A percentile compares a stretch with the other conserved stretches of the same genome.
Conservation (phyloP, 495 filamentous ascomycete genomes). For the Trichoderma gamsii region DNA sequence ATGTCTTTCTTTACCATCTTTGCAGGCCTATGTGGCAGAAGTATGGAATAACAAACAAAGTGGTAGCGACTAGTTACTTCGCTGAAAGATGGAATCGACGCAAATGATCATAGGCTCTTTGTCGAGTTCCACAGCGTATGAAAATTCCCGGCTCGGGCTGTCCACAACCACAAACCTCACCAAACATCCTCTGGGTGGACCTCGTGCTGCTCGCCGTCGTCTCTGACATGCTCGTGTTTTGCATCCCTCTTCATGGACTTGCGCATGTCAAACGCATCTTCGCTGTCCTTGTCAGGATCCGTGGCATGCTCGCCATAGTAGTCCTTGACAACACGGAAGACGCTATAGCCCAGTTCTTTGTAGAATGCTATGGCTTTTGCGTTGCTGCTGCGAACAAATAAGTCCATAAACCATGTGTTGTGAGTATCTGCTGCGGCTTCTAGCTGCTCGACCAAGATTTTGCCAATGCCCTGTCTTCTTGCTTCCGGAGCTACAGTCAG, state of each 20-base stretch:
- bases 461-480: slow-evolving; percentile 79
- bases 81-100: too few relatives aligned
- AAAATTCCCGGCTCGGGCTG: not conserved
- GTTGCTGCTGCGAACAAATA: slow-evolving; percentile 88
- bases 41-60: not conserved
- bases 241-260: slow-evolving; percentile 84
- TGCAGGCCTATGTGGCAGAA: too few relatives aligned
- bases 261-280: slow-evolving; percentile 95
- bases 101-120: not conserved
- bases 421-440: slow-evolving; percentile 74
- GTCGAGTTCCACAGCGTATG: not conserved
- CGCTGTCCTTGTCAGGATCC: slow-evolving; percentile 55
- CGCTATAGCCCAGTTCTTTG: slow-evolving; percentile 78
- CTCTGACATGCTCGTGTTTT: slow-evolving; percentile 65
- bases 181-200: slow-evolving; percentile 85
- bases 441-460: slow-evolving; percentile 67
- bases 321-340: slow-evolving; percentile 79
- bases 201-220: slow-evolving; percentile 72
- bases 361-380: slow-evolving; percentile 82
- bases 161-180: slow-evolving; percentile 33
- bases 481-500: slow-evolving; percentile 85
- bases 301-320: slow-evolving; percentile 76
- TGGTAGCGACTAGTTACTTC: too few relatives aligned
- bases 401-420: slow-evolving; percentile 88
- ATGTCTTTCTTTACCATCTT: too few relatives aligned